Evolutionary conservation across 306 rosid genomes (phyloP).

Genomic region (Cajanus cajan): DNA sequence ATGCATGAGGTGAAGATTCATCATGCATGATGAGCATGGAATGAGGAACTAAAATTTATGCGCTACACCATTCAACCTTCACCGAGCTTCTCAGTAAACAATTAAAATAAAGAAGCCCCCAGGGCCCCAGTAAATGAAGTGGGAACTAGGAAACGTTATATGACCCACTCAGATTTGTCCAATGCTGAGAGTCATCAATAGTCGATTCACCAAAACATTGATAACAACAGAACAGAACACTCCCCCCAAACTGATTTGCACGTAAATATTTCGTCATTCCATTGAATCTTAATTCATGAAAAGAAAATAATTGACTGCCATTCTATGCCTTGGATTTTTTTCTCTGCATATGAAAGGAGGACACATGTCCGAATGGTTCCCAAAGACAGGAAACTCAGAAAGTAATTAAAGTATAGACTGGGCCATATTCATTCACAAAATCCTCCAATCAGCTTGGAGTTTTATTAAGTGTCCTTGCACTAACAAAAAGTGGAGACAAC

Average conservation of each 20-base stretch:
- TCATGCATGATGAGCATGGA: not conserved
- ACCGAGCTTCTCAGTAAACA: not conserved
- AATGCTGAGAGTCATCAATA: not conserved
- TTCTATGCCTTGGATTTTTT: not conserved
- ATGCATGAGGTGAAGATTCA: constrained; percentile 9
- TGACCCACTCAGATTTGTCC: constrained; percentile 10
- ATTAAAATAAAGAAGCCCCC: not conserved
- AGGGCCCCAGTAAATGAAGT: not conserved
- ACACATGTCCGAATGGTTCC: not conserved
- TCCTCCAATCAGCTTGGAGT: not conserved
- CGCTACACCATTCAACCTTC: not conserved
- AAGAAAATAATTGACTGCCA: not conserved
- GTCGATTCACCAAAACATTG: not conserved
- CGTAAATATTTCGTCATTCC: not conserved
- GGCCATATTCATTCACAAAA: not conserved
- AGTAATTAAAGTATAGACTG: not conserved
- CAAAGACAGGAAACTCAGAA: not conserved
- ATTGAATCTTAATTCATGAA: constrained; percentile 3
- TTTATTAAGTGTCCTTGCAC: not conserved
- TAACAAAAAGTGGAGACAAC: not conserved
- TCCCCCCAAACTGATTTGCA: not conserved
- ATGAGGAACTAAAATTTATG: not conserved
- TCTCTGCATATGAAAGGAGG: not conserved
- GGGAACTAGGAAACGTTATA: not conserved
- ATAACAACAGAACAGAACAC: not conserved